These are phyloP conservation scores for Colletotrichum sp. DNA, from an alignment of 2,329 filamentous ascomycete genomes.

Conservation along the genomic window DNA sequence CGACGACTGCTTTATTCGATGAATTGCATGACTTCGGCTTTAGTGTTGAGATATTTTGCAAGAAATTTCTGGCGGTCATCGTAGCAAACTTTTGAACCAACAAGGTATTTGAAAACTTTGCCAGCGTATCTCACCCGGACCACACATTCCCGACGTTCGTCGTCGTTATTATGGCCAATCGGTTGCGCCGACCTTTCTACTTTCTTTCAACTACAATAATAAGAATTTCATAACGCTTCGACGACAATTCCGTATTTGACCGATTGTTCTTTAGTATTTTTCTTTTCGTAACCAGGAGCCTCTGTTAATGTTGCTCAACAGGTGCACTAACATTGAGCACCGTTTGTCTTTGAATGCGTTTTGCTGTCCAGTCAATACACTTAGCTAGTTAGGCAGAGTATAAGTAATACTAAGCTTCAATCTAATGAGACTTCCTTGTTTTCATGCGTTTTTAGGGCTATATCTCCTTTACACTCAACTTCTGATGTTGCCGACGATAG, in stretches of 20 bases:
- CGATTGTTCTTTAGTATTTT: background rate
- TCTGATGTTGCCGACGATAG: too few species aligned
- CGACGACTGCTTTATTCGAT: background rate
- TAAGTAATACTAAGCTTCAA: fast-evolving
- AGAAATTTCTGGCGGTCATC: background rate
- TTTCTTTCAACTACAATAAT: background rate
- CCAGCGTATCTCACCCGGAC: background rate
- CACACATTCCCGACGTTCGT: background rate
- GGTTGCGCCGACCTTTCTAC: background rate
- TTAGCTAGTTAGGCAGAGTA: background rate
- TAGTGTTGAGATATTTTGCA: background rate
- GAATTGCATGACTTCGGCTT: background rate
- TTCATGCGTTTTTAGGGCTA: too few species aligned
- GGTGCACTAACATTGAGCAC: background rate
- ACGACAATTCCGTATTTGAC: fast-evolving
- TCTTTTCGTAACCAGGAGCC: fast-evolving
- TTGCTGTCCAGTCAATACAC: background rate
- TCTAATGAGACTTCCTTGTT: background rate
- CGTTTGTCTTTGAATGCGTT: background rate
- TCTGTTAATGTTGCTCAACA: background rate
- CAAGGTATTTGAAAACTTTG: background rate
- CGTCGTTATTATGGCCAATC: background rate
- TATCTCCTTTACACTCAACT: too few species aligned
- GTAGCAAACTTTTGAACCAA: background rate
- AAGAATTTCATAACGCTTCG: background rate